Conservation (phyloP, 2,329 filamentous ascomycete species). For the Lachnellula occidentalis region DNA sequence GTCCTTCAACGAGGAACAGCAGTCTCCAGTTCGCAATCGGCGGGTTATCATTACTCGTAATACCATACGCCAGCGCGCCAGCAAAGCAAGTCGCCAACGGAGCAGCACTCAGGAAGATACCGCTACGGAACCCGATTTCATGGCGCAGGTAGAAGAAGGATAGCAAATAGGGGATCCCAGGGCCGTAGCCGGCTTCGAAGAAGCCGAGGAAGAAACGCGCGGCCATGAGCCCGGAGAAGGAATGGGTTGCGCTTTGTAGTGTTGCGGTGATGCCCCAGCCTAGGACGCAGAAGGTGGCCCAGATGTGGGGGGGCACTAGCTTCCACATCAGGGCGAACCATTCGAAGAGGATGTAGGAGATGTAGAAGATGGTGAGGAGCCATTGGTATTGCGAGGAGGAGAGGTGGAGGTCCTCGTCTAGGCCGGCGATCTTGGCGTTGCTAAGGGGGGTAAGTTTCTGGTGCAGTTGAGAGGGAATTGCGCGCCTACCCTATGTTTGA, state of each 20-base stretch:
- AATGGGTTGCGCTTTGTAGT: constrained; percentile 40
- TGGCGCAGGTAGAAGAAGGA: constrained; percentile 43
- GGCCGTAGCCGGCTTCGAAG: constrained; percentile 32
- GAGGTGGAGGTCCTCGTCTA: constrained; percentile 44
- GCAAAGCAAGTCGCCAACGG: constrained; percentile 66
- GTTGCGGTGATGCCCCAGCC: constrained; percentile 33
- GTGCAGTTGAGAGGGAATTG: neutral
- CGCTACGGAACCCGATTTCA: constrained; percentile 66
- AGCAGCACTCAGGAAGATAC: constrained; percentile 60
- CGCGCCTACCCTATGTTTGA: constrained; percentile 41
- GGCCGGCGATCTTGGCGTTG: constrained; percentile 50
- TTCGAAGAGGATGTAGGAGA: constrained; percentile 37
- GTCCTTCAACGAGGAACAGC: constrained; percentile 60
- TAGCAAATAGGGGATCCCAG: constrained; percentile 37
- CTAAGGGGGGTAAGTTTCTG: constrained; percentile 24
- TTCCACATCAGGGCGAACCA: constrained; percentile 36
- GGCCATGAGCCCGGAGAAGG: constrained; percentile 32
- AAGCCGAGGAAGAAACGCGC: constrained; percentile 36
- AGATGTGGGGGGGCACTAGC: constrained; percentile 34
- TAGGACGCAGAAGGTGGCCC: constrained; percentile 31
- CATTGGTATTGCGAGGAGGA: constrained; percentile 37
- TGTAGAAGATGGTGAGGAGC: constrained; percentile 37
- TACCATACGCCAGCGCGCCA: constrained; percentile 62
- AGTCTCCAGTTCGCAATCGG: constrained; percentile 56
- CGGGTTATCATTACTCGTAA: constrained; percentile 54